phyloP scores from a whole-genome alignment of 2,329 filamentous ascomycete genomes.

The Exophiala alcalophila region DNA sequence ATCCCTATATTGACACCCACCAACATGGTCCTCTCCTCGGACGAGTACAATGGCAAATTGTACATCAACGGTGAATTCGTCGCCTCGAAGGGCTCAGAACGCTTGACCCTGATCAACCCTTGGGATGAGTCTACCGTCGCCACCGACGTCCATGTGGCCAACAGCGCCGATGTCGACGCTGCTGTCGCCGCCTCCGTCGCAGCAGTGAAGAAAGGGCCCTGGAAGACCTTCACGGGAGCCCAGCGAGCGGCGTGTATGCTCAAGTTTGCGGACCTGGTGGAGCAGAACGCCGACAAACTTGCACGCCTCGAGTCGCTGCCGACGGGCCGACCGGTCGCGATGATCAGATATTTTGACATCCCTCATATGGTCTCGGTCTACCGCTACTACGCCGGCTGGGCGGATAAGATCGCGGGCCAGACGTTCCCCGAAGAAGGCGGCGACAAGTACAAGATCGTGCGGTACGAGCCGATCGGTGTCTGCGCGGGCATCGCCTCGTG shows the following conservation, averaged over 20 bases:
- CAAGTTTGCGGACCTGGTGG: constrained; percentile 48
- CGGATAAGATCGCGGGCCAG: constrained; percentile 88
- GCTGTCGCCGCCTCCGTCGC: constrained; percentile 37
- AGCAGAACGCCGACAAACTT: constrained; percentile 31
- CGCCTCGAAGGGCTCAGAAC: constrained; percentile 35
- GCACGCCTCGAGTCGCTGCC: constrained; percentile 34
- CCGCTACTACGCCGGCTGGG: constrained; percentile 86
- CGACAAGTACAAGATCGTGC: constrained; percentile 68
- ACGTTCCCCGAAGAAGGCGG: constrained; percentile 69
- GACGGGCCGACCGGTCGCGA: constrained; percentile 61
- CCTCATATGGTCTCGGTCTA: constrained; percentile 65
- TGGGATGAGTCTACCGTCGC: constrained; percentile 33
- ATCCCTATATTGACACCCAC: neutral
- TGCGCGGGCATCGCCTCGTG: constrained; percentile 82
- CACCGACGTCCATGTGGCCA: constrained; percentile 33
- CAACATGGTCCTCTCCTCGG: constrained; percentile 5
- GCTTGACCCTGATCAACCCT: constrained; percentile 37
- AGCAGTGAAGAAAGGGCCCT: constrained; percentile 32
- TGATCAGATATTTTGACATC: constrained; percentile 61
- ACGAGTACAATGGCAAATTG: constrained; percentile 33
- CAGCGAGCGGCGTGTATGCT: constrained; percentile 28
- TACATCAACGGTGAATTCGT: constrained; percentile 47
- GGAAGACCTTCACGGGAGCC: constrained; percentile 29
- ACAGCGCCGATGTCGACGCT: constrained; percentile 35
- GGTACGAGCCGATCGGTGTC: constrained; percentile 65